phyloP scores from a whole-genome alignment of 2,329 filamentous ascomycete genomes.

The Sphaerostilbella broomeana region DNA sequence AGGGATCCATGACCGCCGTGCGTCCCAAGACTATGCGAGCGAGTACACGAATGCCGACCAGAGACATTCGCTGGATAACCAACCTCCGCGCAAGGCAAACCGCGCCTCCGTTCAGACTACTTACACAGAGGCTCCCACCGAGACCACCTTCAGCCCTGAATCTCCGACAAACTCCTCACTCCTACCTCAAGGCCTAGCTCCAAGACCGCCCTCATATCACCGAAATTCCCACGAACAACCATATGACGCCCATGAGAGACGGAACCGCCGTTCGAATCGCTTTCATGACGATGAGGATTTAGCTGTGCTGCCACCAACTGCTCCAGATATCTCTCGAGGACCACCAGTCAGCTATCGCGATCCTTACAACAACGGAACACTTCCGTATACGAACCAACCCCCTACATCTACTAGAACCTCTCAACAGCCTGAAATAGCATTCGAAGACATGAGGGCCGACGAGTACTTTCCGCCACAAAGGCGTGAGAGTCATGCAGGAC shows the following conservation, averaged over 20 bases:
- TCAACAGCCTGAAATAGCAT: neutral
- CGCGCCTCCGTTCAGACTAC: conserved; percentile 51
- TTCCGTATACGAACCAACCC: conserved; percentile 20
- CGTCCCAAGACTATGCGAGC: conserved; percentile 22
- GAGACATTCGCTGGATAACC: conserved; percentile 28
- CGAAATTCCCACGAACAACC: conserved; percentile 38
- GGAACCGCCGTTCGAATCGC: conserved; percentile 10
- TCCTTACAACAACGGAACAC: conserved; percentile 31
- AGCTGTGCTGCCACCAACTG: conserved; percentile 39
- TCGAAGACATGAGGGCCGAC: conserved; percentile 21
- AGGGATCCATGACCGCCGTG: conserved; percentile 33
- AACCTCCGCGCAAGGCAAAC: conserved; percentile 40
- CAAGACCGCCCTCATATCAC: conserved; percentile 52
- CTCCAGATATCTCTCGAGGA: conserved; percentile 54
- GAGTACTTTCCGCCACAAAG: conserved; percentile 20
- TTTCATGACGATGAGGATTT: conserved; percentile 32
- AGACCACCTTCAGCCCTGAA: conserved; percentile 52
- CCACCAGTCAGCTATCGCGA: conserved; percentile 53
- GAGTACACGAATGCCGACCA: conserved; percentile 26
- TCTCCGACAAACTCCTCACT: conserved; percentile 49
- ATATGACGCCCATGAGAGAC: conserved; percentile 22
- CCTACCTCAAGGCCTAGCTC: conserved; percentile 46
- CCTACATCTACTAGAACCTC: conserved; percentile 13
- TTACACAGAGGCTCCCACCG: conserved; percentile 47
- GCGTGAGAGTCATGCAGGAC: conserved; percentile 7